These are phyloP conservation scores for Chrysanthemum makinoi DNA, from an alignment of 129 eudicot species.

Conservation along the genomic window DNA sequence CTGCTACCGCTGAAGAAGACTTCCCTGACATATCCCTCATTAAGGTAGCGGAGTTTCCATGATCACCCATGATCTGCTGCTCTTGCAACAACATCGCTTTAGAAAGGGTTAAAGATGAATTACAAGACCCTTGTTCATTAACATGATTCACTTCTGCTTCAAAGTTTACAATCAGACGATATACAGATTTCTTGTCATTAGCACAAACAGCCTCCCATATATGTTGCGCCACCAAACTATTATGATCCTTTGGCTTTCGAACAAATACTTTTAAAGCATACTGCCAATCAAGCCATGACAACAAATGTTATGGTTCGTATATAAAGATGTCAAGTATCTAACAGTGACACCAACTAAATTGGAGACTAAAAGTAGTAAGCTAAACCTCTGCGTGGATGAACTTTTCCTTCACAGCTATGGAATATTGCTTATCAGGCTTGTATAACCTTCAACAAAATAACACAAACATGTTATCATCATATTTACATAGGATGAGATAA, in stretches of 20 bases:
- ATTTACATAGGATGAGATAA: neutral
- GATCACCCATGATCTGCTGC: slow-evolving; percentile 36
- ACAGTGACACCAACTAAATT: neutral
- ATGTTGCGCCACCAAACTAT: slow-evolving; percentile 49
- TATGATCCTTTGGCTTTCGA: slow-evolving; percentile 60
- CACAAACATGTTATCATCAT: slow-evolving; percentile 18
- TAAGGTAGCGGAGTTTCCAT: neutral
- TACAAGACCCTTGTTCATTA: slow-evolving; percentile 43
- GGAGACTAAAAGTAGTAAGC: neutral
- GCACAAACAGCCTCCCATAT: slow-evolving; percentile 79
- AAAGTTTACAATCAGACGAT: slow-evolving; percentile 73
- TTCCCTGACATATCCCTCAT: neutral
- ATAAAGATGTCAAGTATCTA: no score
- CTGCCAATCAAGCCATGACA: slow-evolving; percentile 32
- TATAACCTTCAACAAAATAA: slow-evolving; percentile 49
- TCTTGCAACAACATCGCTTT: slow-evolving; percentile 84
- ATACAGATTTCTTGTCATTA: slow-evolving; percentile 82
- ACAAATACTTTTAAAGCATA: slow-evolving; percentile 78
- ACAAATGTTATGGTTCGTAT: neutral
- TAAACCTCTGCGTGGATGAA: slow-evolving; percentile 88
- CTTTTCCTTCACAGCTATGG: slow-evolving; percentile 89
- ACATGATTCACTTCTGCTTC: slow-evolving; percentile 68
- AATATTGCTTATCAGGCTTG: slow-evolving; percentile 70
- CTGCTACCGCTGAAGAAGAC: slow-evolving; percentile 27
- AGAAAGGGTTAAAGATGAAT: slow-evolving; percentile 80